These are phyloP conservation scores for Prunus mira DNA, from an alignment of 306 rosid genomes.

Conservation along the genomic window DNA sequence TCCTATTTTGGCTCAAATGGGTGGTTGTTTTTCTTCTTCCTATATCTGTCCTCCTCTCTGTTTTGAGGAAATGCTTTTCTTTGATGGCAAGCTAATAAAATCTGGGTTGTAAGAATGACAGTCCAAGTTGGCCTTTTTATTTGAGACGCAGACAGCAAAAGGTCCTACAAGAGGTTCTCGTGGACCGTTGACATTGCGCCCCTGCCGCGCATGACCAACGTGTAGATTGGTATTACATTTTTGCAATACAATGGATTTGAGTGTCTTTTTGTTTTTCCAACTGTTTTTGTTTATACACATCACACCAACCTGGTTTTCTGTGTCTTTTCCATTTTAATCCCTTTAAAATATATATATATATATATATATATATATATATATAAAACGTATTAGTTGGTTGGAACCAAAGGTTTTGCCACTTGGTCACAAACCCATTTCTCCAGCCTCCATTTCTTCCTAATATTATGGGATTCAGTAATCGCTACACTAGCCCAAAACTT, in stretches of 20 bases:
- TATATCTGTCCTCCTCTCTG: too few species aligned
- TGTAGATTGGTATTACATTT: constrained; percentile 28
- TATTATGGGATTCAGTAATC: neutral
- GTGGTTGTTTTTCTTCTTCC: neutral
- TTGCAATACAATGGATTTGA: constrained; percentile 5
- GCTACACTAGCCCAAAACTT: neutral
- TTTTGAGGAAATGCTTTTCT: neutral
- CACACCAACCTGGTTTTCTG: neutral
- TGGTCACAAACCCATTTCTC: neutral
- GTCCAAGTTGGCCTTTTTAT: constrained; percentile 21
- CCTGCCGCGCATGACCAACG: constrained; percentile 33
- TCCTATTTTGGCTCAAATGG: too few species aligned
- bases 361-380: neutral
- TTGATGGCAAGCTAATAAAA: constrained; percentile 10
- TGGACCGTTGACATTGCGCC: constrained; percentile 54
- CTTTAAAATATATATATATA: neutral
- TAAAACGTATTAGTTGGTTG: neutral
- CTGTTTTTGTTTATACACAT: constrained; percentile 3
- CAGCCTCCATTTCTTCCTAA: neutral
- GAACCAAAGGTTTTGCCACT: neutral
- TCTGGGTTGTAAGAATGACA: neutral
- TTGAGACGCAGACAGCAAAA: neutral
- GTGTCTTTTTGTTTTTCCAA: neutral
- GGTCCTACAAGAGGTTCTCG: neutral
- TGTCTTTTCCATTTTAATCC: neutral